Evolutionary conservation across 2,329 filamentous ascomycete genomes (phyloP), one percentile per base, ranked within the genome.

Genomic region (Cucurbitaria berberidis): DNA sequence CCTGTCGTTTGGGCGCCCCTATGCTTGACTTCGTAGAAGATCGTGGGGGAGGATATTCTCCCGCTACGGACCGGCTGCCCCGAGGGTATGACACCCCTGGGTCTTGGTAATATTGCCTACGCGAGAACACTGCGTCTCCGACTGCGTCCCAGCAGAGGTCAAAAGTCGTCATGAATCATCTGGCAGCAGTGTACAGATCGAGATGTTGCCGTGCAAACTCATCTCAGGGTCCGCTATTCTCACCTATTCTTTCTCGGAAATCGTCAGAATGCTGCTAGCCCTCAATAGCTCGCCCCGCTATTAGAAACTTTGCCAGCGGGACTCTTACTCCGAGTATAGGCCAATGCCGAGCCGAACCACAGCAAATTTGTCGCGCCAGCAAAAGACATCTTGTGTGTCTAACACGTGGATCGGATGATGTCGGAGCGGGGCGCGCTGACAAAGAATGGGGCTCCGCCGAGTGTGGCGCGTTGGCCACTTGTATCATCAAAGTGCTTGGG

Each of bases 241-340:
- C 64, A 66, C 66, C 57, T 59, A 18, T 46, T 56, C 56, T 55
- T 62, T 59, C 58, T 56, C 51, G 52, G 62, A 66, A 61, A 59
- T 57, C 60, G 59, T 60, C 53, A 61, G 51, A 54, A 26, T 50
- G 48, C 48, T 52, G 39, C 54, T 64, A 66, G 55, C 55, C 48
- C 48, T 62, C 62, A 53, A 61, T 65, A 68, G 64, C 61, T 55
- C 55, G 64, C 62, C 64, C 64, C 64, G 62, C 64, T 65, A 51
- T 47, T 55, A n/a, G 35, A 16, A 43, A 21, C 35, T 53, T 54
- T 59, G 49, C 48, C 35, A 51, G 44, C 43, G 51, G 54, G 47
- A 30, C 55, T 50, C 59, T 63, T 65, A 51, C 57, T 64, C 63
- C 63, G 63, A 67, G 57, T 48, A 55, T 59, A 60, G 55, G 46